Conservation (phyloP, 352 stramenopile species). For the Globisporangium cystogenes region DNA sequence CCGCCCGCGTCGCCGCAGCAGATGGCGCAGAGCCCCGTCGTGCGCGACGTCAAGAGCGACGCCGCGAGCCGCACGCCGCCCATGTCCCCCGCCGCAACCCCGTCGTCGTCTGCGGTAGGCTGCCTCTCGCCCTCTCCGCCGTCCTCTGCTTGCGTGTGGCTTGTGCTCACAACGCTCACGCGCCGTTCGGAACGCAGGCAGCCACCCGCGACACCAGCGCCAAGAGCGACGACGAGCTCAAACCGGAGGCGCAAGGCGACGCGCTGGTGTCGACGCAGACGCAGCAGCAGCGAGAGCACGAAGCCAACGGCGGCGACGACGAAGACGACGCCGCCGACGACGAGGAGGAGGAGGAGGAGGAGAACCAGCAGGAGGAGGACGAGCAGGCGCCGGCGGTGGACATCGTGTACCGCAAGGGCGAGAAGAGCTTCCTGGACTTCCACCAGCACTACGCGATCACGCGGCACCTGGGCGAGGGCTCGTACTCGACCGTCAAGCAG, state of each 20-base stretch:
- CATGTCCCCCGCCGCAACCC: not conserved
- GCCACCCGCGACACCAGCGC: not conserved
- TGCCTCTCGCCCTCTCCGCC: not conserved
- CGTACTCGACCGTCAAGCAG: slow-evolving; percentile 86
- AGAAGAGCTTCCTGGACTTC: slow-evolving; percentile 83
- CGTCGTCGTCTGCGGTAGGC: not conserved
- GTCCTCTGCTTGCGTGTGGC: not conserved
- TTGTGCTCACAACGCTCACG: too few species aligned
- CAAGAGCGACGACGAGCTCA: not conserved
- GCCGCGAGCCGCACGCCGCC: not conserved
- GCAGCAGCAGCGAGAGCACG: not conserved
- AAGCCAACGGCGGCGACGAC: not conserved
- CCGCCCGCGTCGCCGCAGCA: slow-evolving; percentile 12
- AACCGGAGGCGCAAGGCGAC: not conserved
- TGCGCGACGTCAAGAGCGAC: not conserved
- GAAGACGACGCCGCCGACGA: not conserved
- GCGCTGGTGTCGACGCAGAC: not conserved
- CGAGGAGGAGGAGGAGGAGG: not conserved
- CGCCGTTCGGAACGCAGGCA: not conserved
- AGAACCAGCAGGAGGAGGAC: slow-evolving; percentile 1
- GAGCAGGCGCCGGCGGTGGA: slow-evolving; percentile 8
- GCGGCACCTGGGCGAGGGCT: slow-evolving; percentile 76
- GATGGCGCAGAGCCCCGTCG: slow-evolving; percentile 8
- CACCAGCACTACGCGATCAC: slow-evolving; percentile 80
- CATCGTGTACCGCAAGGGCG: slow-evolving; percentile 59